Evolutionary conservation across 139 green algal species (phyloP), one percentile per base, ranked within the genome.

Genomic region (Choricystis sp.): DNA sequence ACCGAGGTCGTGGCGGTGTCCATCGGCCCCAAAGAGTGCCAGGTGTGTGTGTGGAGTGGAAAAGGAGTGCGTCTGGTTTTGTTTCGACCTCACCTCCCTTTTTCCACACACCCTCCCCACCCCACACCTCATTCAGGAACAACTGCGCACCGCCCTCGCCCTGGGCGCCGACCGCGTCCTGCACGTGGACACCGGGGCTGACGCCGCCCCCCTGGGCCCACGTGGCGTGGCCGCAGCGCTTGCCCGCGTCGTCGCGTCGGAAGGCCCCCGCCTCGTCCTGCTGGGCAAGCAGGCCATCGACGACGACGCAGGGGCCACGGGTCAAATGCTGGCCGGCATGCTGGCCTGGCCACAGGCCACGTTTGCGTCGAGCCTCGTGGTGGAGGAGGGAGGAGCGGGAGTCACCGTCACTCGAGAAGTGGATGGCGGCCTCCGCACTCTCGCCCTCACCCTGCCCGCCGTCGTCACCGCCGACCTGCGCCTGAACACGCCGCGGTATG

Each of bases 231-330:
- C 90, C 2, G 75, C 82, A 59, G 56, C 91, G 61, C 76, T 97
- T 61, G 80, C 81, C 30, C 76, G 76, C 21, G 24, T 96, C 19
- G 81, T 70, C 2, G 27, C 63, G 23, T 67, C 61, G 26, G 86
- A 95, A 69, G 26, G 69, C 4, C 62, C 81, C 1, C 31, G 29
- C 24, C 48, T 96, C 28, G 66, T 89, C 40, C 56, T 97, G 62
- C 72, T 96, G 57, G 89, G 90, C 26, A 96, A 95, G 80, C 90
- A 97, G 78, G 87, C 89, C 19, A 95, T 97, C 29, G 90, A 97
- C 66, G 86, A 87, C 48, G 90, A 97, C 73, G 79, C 61, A 72
- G 91, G 90, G 70, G 85, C 94, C 65, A 92, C 85, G 68, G 87
- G 90, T 70, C 90, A 97, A 64, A 94, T 96, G 83, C 72, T 92